Evolutionary conservation across 2,329 filamentous ascomycete genomes (phyloP).

Genomic region (Dendryphion nanum): DNA sequence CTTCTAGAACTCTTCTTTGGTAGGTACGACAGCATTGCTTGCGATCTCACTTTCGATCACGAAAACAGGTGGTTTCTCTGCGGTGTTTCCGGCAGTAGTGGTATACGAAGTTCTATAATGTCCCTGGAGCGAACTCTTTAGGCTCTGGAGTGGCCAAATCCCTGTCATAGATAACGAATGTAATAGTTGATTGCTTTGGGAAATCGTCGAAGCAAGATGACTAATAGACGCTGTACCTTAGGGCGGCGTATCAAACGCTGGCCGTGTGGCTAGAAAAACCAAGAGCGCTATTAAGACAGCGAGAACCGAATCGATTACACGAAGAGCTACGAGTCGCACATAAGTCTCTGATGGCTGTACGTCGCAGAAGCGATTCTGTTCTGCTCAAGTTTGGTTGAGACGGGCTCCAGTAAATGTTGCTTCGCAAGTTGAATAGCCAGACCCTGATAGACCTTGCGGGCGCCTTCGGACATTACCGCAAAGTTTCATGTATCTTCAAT

Average conservation of each 20-base stretch:
- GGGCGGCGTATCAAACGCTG: background rate
- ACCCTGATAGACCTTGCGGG: slow-evolving; percentile 1
- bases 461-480: background rate
- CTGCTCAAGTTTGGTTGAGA: background rate
- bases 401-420: background rate
- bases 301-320: background rate
- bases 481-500: background rate
- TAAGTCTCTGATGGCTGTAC: background rate
- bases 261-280: background rate
- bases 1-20: background rate
- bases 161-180: background rate
- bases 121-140: background rate
- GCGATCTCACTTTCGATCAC: background rate
- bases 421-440: slow-evolving; percentile 1
- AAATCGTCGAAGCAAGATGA: background rate
- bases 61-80: background rate
- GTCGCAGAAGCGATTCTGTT: background rate
- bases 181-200: background rate
- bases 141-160: background rate
- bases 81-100: background rate
- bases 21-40: background rate
- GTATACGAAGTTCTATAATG: background rate
- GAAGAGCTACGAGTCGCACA: background rate
- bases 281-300: background rate
- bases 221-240: background rate